Evolutionary conservation across 2,329 filamentous ascomycete genomes (phyloP).

Genomic region (Sporothrix brasiliensis): DNA sequence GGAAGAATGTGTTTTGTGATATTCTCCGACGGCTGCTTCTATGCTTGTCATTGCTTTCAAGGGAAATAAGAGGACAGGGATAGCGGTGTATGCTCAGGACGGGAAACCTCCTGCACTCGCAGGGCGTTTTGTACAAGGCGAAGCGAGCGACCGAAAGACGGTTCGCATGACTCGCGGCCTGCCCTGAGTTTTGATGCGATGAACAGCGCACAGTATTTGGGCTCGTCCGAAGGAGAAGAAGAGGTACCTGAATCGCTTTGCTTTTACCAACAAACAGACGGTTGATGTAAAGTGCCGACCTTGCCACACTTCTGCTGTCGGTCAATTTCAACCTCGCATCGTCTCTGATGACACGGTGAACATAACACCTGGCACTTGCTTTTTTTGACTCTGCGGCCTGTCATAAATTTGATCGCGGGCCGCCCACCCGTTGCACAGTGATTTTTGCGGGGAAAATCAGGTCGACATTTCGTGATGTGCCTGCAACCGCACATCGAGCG

Average conservation of each 20-base stretch:
- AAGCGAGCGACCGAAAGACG: neutral
- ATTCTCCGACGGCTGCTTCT: neutral
- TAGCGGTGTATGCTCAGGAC: neutral
- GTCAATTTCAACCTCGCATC: neutral
- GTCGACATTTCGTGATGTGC: constrained; percentile 3
- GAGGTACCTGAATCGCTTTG: neutral
- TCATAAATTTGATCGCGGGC: constrained; percentile 17
- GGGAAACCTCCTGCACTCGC: neutral
- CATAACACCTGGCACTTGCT: neutral
- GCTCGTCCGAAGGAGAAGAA: neutral
- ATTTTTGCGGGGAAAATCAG: constrained; percentile 20
- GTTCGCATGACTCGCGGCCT: neutral
- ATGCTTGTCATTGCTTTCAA: neutral
- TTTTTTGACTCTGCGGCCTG: constrained; percentile 3
- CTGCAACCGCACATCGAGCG: neutral
- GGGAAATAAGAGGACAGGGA: neutral
- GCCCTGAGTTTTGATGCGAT: neutral
- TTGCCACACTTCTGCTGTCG: neutral
- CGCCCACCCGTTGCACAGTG: constrained; percentile 3
- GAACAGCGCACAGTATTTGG: neutral
- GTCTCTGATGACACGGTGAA: too few species aligned
- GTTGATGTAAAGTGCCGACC: neutral
- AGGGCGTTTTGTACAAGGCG: neutral
- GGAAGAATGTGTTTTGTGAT: neutral
- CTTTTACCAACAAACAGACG: too few species aligned